Evolutionary conservation across 1,139 yeast species (phyloP).

Genomic region (Pneumocystis jirovecii): DNA sequence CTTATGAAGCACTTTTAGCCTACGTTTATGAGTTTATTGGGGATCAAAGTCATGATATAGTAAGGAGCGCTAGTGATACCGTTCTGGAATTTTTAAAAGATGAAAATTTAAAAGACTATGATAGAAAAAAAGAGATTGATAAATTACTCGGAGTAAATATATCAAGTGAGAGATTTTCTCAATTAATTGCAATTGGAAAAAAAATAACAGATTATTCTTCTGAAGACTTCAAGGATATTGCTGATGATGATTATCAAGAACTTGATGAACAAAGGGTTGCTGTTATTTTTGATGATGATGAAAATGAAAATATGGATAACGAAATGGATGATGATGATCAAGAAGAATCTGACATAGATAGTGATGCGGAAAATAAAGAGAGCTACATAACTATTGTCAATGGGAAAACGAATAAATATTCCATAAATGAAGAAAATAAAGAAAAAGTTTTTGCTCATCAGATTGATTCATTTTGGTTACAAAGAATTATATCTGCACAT

Average conservation of each 20-base stretch:
- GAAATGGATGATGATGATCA: slow-evolving; percentile 23
- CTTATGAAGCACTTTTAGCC: slow-evolving; percentile 33
- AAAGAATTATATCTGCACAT: slow-evolving; percentile 28
- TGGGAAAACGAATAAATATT: slow-evolving; percentile 2
- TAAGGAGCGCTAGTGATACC: slow-evolving; percentile 49
- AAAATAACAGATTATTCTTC: slow-evolving; percentile 43
- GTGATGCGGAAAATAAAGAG: slow-evolving; percentile 17
- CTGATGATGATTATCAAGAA: slow-evolving; percentile 16
- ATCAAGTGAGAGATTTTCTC: slow-evolving; percentile 36
- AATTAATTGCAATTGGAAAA: slow-evolving; percentile 37
- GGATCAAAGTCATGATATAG: slow-evolving; percentile 44
- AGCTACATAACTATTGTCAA: slow-evolving; percentile 5
- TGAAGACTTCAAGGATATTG: slow-evolving; percentile 20
- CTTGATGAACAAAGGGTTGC: slow-evolving; percentile 35
- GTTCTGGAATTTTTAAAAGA: slow-evolving; percentile 45
- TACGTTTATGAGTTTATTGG: slow-evolving; percentile 39
- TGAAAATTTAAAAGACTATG: slow-evolving; percentile 30
- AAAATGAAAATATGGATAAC: slow-evolving; percentile 25
- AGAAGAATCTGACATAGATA: slow-evolving; percentile 22
- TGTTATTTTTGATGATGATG: slow-evolving; percentile 32
- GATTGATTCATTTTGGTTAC: slow-evolving; percentile 41
- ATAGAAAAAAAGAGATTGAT: slow-evolving; percentile 30
- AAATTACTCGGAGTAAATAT: slow-evolving; percentile 36
- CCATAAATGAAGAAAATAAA: slow-evolving; percentile 10
- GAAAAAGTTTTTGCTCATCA: slow-evolving; percentile 19